phyloP scores from a whole-genome alignment of 1,284 basidiomycete species.

The Melampsora americana region DNA sequence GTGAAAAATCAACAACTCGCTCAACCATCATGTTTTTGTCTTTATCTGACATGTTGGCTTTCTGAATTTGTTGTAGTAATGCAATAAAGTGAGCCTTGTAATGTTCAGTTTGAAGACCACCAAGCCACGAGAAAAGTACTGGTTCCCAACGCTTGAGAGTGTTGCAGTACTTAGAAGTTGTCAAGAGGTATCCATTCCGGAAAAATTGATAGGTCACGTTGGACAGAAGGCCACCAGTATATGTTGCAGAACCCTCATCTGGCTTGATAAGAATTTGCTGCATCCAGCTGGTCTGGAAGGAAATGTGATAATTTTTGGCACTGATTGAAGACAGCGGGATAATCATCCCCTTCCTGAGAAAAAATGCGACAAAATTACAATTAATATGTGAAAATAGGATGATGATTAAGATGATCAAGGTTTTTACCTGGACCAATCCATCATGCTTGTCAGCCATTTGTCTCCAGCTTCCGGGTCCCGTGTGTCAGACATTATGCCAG shows the following conservation, averaged over 20 bases:
- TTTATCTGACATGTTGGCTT: no score
- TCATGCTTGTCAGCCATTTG: no score
- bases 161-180: no score
- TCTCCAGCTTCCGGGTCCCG: no score
- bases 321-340: background rate
- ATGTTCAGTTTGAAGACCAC: background rate
- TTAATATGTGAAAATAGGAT: no score
- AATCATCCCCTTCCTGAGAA: background rate
- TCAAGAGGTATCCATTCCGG: background rate
- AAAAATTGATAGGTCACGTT: slow-evolving; percentile 18
- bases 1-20: no score
- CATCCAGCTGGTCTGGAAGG: slow-evolving; percentile 22
- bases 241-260: background rate
- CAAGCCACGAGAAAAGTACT: background rate
- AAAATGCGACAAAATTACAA: background rate
- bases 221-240: background rate
- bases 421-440: no score
- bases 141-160: background rate
- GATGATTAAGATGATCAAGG: no score
- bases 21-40: no score
- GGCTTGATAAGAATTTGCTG: background rate
- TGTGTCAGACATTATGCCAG: no score
- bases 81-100: slow-evolving; percentile 11
- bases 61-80: no score
- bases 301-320: background rate